phyloP scores from a whole-genome alignment of 2,329 filamentous ascomycete genomes.

The Penicillium sp. region DNA sequence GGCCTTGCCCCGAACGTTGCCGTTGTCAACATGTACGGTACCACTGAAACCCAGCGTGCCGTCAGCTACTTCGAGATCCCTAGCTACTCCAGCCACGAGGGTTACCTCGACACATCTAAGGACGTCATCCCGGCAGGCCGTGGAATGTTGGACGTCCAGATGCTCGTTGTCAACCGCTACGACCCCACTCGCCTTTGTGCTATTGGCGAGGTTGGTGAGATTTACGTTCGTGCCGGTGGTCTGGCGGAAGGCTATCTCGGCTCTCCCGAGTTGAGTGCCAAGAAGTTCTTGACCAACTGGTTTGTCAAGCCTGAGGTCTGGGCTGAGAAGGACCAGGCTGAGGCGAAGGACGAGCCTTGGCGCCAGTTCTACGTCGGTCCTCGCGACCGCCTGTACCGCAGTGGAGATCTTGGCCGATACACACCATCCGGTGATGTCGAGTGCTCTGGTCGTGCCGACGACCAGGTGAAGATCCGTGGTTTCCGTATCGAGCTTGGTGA shows the following conservation, averaged over 20 bases:
- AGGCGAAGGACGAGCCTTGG: conserved; percentile 69
- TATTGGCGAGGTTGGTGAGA: conserved; percentile 80
- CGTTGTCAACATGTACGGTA: conserved; percentile 86
- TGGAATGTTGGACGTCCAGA: conserved; percentile 87
- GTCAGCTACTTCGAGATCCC: conserved; percentile 83
- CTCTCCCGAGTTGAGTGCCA: conserved; percentile 61
- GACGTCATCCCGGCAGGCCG: conserved; percentile 81
- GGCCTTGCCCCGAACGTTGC: conserved; percentile 71
- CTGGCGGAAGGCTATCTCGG: conserved; percentile 79
- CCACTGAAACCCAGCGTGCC: conserved; percentile 79
- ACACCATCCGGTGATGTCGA: conserved; percentile 71
- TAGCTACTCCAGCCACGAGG: conserved; percentile 63
- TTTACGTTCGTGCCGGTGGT: conserved; percentile 79
- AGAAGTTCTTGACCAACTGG: conserved; percentile 85
- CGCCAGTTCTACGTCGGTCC: conserved; percentile 76
- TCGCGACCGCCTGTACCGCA: conserved; percentile 82
- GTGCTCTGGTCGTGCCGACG: conserved; percentile 77
- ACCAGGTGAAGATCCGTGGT: conserved; percentile 93
- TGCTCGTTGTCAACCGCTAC: conserved; percentile 76
- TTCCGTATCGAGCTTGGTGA: conserved; percentile 95
- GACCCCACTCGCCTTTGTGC: conserved; percentile 70
- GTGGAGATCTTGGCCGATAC: conserved; percentile 81
- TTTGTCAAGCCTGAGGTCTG: conserved; percentile 75
- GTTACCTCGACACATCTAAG: conserved; percentile 64
- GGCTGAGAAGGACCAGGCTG: conserved; percentile 63